Evolutionary conservation across 495 filamentous ascomycete genomes (phyloP).

Genomic region (Penicillium taxi): DNA sequence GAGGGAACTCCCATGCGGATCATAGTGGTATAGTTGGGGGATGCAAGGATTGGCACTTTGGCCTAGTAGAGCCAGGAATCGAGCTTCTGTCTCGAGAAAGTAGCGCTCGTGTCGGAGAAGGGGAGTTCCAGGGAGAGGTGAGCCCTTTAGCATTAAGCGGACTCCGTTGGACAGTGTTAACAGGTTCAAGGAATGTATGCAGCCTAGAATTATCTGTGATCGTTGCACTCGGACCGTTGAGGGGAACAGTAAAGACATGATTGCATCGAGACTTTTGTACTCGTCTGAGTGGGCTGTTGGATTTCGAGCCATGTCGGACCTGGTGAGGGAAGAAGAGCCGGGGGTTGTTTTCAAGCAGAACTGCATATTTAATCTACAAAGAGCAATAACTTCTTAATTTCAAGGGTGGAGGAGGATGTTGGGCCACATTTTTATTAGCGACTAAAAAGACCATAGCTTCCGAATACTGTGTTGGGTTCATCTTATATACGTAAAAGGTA

Average conservation of each 20-base stretch:
- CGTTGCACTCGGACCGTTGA: constrained; percentile 33
- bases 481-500: not conserved
- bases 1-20: constrained; percentile 29
- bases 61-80: constrained; percentile 40
- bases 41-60: constrained; percentile 39
- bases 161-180: constrained; percentile 48
- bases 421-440: not conserved
- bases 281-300: constrained; percentile 13
- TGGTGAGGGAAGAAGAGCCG: constrained; percentile 6
- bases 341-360: not conserved
- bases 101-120: constrained; percentile 52
- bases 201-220: constrained; percentile 38
- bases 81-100: constrained; percentile 50
- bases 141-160: constrained; percentile 45
- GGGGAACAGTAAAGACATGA: constrained; percentile 34
- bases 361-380: no score
- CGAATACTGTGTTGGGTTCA: no score
- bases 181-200: constrained; percentile 46
- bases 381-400: no score
- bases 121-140: constrained; percentile 42
- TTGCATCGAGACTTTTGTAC: constrained; percentile 28
- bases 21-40: constrained; percentile 46
- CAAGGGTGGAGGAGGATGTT: no score
- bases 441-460: not conserved
- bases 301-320: constrained; percentile 9